Percentiles rank a stretch among this genome's conserved stretches.
These are phyloP conservation scores for Colletotrichum coccodes DNA, from an alignment of 2,329 filamentous ascomycete genomes.

Conservation along the genomic window DNA sequence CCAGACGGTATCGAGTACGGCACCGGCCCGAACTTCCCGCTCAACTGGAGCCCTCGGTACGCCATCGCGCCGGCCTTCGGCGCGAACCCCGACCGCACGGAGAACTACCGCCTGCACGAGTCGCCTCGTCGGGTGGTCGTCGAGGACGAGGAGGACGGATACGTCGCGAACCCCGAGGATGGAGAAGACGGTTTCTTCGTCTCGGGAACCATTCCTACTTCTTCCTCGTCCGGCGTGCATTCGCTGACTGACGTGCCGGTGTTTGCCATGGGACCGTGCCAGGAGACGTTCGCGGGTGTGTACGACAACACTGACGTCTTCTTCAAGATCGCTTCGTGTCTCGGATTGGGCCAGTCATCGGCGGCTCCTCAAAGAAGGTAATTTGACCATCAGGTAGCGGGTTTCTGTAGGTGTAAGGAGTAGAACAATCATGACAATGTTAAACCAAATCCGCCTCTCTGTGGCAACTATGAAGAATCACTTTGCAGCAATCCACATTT, in stretches of 20 bases:
- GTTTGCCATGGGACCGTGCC: slow-evolving; percentile 82
- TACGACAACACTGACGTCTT: slow-evolving; percentile 80
- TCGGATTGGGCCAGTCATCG: slow-evolving; percentile 60
- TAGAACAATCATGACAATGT: not conserved
- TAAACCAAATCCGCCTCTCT: slow-evolving; percentile 27
- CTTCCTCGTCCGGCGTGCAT: slow-evolving; percentile 76
- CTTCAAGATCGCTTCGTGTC: slow-evolving; percentile 76
- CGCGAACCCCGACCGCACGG: slow-evolving; percentile 79
- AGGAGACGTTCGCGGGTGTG: slow-evolving; percentile 78
- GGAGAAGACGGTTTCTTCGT: slow-evolving; percentile 73
- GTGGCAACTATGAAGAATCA: slow-evolving; percentile 20
- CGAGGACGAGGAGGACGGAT: slow-evolving; percentile 63
- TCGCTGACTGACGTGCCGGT: slow-evolving; percentile 84
- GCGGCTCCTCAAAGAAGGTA: not conserved
- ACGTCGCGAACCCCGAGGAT: slow-evolving; percentile 76
- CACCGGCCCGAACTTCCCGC: slow-evolving; percentile 80
- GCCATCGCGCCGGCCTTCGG: slow-evolving; percentile 78
- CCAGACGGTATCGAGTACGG: slow-evolving; percentile 72
- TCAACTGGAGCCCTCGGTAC: slow-evolving; percentile 89
- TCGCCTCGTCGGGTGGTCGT: slow-evolving; percentile 68
- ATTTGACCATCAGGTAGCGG: not conserved
- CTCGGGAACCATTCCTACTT: slow-evolving; percentile 78
- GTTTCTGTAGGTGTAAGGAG: accelerated
- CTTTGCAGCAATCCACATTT: slow-evolving; percentile 42
- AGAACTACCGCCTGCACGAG: slow-evolving; percentile 78